Conservation (phyloP, 805 yeast species). For the Wickerhamomyces bisporus region DNA sequence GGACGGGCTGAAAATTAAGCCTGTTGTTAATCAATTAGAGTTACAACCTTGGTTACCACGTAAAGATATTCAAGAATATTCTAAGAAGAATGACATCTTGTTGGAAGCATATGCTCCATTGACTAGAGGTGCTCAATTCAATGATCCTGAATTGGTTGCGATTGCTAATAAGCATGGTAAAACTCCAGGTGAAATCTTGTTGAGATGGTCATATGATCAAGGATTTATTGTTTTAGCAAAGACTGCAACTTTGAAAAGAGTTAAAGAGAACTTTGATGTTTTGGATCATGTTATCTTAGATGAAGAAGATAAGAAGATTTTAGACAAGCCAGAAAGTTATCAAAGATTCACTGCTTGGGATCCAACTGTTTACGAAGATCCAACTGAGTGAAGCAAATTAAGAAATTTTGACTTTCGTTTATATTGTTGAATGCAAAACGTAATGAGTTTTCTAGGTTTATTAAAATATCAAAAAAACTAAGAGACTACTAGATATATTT, state of each 20-base stretch:
- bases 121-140: constrained; percentile 51
- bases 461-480: no score
- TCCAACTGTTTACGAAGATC: constrained; percentile 1
- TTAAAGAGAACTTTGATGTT: constrained; percentile 49
- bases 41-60: constrained; percentile 80
- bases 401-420: no score
- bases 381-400: no score
- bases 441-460: no score
- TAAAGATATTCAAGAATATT: constrained; percentile 54
- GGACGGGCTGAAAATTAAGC: constrained; percentile 46
- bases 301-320: constrained; percentile 30
- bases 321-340: constrained; percentile 47
- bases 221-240: constrained; percentile 72
- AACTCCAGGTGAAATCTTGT: constrained; percentile 53
- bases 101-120: constrained; percentile 80
- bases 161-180: constrained; percentile 44
- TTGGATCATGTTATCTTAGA: constrained; percentile 38
- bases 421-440: no score
- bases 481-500: no score
- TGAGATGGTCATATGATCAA: constrained; percentile 67
- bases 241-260: constrained; percentile 46
- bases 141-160: constrained; percentile 43
- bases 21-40: constrained; percentile 75
- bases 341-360: constrained; percentile 68
- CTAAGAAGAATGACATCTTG: constrained; percentile 46